These are phyloP conservation scores for Acaromyces ingoldii DNA, from an alignment of 1,284 basidiomycete genomes.

Conservation along the genomic window DNA sequence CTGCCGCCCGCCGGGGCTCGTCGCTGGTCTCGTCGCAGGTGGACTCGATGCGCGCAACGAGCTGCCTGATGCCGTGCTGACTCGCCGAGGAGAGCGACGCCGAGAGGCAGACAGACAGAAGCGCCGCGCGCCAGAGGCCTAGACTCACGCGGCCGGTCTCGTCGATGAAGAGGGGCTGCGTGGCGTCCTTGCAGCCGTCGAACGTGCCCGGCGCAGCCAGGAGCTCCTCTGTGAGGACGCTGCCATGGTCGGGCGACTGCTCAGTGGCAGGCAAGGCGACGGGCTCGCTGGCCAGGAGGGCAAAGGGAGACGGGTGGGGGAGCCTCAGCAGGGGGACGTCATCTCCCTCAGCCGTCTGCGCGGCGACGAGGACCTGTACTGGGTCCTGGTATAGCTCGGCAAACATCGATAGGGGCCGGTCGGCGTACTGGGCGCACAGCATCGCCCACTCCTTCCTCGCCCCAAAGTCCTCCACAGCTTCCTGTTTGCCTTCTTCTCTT, in stretches of 20 bases:
- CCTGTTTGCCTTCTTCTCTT: no score
- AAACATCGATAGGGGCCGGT: neutral
- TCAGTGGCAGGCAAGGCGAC: no score
- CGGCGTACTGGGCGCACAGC: neutral
- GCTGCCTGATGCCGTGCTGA: neutral
- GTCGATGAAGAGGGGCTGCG: conserved; percentile 10
- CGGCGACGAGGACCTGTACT: no score
- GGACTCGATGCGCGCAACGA: neutral
- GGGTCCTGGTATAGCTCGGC: neutral
- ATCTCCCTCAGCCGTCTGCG: no score
- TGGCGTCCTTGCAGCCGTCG: conserved; percentile 2
- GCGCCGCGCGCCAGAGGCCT: conserved; percentile 1
- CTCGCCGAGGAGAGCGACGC: neutral
- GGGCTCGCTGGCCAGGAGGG: neutral
- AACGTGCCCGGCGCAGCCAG: neutral
- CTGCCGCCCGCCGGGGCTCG: no score
- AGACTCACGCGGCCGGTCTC: neutral
- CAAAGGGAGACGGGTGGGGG: neutral
- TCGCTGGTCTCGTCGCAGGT: neutral
- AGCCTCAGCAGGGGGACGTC: neutral
- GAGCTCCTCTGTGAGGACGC: neutral
- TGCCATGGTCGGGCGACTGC: no score
- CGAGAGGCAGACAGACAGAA: no score
- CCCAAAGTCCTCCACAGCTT: no score
- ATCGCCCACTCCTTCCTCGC: no score